phyloP scores from a whole-genome alignment of 1,284 basidiomycete species.

The Lignosus rhinocerotis region DNA sequence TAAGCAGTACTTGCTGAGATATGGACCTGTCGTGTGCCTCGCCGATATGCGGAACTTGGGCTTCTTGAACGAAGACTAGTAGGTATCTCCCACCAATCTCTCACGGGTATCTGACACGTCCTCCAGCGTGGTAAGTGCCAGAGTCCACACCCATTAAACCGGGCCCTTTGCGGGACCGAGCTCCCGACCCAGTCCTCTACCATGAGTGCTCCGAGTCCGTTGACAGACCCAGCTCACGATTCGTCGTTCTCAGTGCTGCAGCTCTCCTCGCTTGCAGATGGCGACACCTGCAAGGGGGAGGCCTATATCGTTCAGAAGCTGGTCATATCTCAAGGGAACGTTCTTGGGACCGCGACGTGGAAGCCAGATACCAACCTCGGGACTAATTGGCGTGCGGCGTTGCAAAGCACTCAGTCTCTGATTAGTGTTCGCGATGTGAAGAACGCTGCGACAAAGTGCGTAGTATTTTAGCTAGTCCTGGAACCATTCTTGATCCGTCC shows the following conservation, averaged over 20 bases:
- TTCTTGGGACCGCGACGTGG: background rate
- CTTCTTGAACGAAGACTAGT: background rate
- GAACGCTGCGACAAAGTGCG: constrained; percentile 20
- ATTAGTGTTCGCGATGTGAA: constrained; percentile 27
- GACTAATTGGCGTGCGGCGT: background rate
- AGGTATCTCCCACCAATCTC: background rate
- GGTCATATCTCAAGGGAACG: too few species aligned
- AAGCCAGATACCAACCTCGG: background rate
- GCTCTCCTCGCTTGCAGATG: too few species aligned
- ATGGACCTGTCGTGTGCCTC: background rate
- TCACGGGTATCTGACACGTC: background rate
- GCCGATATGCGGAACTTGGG: background rate
- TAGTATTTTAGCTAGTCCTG: background rate
- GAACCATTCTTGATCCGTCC: background rate
- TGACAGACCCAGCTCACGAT: too few species aligned
- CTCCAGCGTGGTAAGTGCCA: background rate
- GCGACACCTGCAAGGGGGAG: too few species aligned
- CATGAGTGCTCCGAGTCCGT: too few species aligned
- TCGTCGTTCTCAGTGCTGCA: too few species aligned
- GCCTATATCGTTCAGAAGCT: too few species aligned
- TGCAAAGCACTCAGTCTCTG: background rate
- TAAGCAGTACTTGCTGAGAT: background rate
- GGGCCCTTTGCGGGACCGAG: too few species aligned
- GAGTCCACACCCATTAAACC: too few species aligned
- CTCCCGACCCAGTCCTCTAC: too few species aligned